phyloP scores from a whole-genome alignment of 106 monocot genomes.

The Posidonia australis region DNA sequence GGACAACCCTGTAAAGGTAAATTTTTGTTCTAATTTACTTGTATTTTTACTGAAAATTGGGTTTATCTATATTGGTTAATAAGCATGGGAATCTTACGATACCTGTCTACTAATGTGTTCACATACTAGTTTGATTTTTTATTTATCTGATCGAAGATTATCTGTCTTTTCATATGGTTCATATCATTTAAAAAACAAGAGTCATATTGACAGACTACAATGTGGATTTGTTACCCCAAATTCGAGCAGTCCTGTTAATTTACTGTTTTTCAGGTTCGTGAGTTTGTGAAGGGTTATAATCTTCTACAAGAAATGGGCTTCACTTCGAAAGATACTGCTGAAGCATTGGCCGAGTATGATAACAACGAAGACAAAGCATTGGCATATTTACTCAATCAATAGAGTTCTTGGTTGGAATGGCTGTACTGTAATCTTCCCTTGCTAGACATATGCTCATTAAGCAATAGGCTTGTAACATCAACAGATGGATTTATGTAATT shows the following conservation, averaged over 20 bases:
- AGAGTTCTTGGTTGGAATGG: too few species aligned
- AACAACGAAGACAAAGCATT: slow-evolving; percentile 87
- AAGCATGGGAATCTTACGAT: background rate
- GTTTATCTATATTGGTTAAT: background rate
- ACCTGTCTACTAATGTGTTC: too few species aligned
- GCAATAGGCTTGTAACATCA: too few species aligned
- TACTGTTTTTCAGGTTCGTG: slow-evolving; percentile 53
- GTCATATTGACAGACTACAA: background rate
- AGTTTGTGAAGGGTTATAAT: slow-evolving; percentile 88
- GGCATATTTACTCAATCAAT: slow-evolving; percentile 50
- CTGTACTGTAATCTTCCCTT: too few species aligned
- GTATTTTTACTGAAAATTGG: background rate
- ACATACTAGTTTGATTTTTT: too few species aligned
- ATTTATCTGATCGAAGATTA: too few species aligned
- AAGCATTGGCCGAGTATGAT: slow-evolving; percentile 81
- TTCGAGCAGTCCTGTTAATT: background rate
- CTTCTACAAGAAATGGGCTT: slow-evolving; percentile 96
- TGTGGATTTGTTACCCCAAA: background rate
- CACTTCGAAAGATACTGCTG: slow-evolving; percentile 63
- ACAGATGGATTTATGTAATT: too few species aligned
- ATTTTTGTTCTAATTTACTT: background rate
- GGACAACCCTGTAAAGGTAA: slow-evolving; percentile 82
- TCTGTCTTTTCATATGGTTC: background rate
- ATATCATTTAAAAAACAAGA: too few species aligned
- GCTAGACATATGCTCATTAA: too few species aligned